A percentile compares a stretch with the other conserved stretches of the same genome.
These are phyloP conservation scores for Pyrenopolyporus hunteri DNA, from an alignment of 495 filamentous ascomycete genomes.

Conservation along the genomic window DNA sequence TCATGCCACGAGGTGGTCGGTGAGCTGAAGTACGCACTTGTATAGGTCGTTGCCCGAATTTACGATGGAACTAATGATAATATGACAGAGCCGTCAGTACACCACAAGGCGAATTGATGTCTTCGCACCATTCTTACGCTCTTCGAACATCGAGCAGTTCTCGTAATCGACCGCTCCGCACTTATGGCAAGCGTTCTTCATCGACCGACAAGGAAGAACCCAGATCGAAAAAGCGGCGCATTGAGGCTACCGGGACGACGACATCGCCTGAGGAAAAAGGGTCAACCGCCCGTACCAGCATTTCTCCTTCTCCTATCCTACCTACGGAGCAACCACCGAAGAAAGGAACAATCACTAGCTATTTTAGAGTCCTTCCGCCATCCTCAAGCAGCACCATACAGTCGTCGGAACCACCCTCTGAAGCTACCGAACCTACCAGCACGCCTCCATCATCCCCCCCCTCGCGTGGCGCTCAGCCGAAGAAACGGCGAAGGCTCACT, in stretches of 20 bases:
- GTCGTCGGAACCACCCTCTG: constrained; percentile 23
- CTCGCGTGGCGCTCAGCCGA: not conserved
- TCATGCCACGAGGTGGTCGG: not conserved
- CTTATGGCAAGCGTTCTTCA: constrained; percentile 48
- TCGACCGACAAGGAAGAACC: constrained; percentile 23
- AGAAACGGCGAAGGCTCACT: constrained; percentile 46
- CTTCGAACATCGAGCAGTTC: not conserved
- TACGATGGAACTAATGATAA: not conserved
- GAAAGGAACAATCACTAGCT: constrained; percentile 50
- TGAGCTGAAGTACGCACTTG: constrained; percentile 10
- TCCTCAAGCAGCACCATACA: constrained; percentile 15
- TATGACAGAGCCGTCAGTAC: not conserved
- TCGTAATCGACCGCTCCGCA: constrained; percentile 49
- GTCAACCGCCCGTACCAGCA: not conserved
- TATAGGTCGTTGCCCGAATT: not conserved
- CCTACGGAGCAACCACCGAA: constrained; percentile 24
- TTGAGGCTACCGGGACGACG: constrained; percentile 2
- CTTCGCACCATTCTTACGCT: not conserved
- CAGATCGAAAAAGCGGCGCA: constrained; percentile 25
- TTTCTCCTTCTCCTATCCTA: constrained; percentile 14
- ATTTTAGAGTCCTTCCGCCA: constrained; percentile 46
- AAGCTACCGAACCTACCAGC: constrained; percentile 9
- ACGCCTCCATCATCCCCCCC: constrained; percentile 45
- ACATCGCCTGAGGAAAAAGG: not conserved
- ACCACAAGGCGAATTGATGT: constrained; percentile 11